These are phyloP conservation scores for Trichoderma afroharzianum DNA, from an alignment of 2,329 filamentous ascomycete genomes.

Conservation along the genomic window DNA sequence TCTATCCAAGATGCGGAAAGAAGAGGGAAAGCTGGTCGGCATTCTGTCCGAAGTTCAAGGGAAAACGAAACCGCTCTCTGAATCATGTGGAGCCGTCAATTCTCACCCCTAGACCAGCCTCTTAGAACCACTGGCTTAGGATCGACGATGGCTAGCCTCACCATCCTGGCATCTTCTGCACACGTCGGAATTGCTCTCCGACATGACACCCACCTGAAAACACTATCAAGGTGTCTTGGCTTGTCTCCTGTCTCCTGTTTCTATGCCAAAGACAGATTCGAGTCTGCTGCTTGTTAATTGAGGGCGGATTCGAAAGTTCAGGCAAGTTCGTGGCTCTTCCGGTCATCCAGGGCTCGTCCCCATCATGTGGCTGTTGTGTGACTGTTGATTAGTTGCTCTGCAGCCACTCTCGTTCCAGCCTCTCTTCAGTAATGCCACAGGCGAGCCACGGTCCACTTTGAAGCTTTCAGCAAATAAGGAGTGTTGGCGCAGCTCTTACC, in stretches of 20 bases:
- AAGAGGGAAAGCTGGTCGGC: not conserved
- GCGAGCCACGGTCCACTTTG: not conserved
- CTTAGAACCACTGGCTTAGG: not conserved
- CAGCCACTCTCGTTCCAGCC: not conserved
- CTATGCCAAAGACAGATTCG: not conserved
- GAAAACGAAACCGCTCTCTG: not conserved
- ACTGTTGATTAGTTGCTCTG: not conserved
- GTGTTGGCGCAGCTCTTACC: not conserved
- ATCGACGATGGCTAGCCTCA: not conserved
- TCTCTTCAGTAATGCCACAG: not conserved
- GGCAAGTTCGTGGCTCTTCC: not conserved
- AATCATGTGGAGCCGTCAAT: not conserved
- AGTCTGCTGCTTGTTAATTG: not conserved
- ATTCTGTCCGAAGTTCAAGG: not conserved
- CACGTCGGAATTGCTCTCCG: not conserved
- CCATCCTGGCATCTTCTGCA: not conserved
- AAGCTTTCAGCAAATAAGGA: not conserved
- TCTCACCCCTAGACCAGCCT: not conserved
- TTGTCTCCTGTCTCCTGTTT: not conserved
- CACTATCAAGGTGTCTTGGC: not conserved
- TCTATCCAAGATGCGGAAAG: not conserved
- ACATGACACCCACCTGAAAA: not conserved
- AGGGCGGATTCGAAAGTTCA: not conserved
- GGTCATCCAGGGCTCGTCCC: not conserved
- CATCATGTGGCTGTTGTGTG: not conserved